These are phyloP conservation scores for Pholiota molesta DNA, from an alignment of 768 basidiomycete species.

Conservation along the genomic window DNA sequence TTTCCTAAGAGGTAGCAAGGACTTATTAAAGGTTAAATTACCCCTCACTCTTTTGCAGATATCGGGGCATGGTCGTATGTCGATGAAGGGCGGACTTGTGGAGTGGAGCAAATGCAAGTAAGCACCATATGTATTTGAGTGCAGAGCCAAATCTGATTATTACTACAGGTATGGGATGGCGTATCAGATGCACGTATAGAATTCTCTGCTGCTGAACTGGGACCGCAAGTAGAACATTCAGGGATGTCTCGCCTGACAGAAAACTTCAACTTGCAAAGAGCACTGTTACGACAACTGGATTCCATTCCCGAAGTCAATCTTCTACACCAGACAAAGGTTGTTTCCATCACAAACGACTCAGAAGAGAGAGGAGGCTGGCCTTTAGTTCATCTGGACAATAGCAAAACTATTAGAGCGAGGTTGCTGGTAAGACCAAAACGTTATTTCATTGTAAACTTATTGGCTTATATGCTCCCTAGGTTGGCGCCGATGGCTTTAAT, in stretches of 20 bases:
- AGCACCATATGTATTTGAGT: slow-evolving; percentile 14
- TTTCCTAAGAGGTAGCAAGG: slow-evolving; percentile 62
- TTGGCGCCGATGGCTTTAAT: slow-evolving; percentile 95
- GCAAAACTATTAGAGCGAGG: slow-evolving; percentile 65
- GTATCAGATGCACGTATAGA: slow-evolving; percentile 77
- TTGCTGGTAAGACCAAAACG: slow-evolving; percentile 59
- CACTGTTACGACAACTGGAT: slow-evolving; percentile 68
- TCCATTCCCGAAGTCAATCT: slow-evolving; percentile 57
- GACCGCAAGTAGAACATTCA: slow-evolving; percentile 26
- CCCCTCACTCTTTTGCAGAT: slow-evolving; percentile 41
- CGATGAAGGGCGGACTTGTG: slow-evolving; percentile 64
- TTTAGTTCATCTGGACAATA: slow-evolving; percentile 72
- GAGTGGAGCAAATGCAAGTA: slow-evolving; percentile 87
- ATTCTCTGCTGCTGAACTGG: slow-evolving; percentile 62
- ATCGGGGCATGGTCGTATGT: slow-evolving; percentile 87
- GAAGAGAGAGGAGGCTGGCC: slow-evolving; percentile 75
- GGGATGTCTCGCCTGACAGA: slow-evolving; percentile 88
- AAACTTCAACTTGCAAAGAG: slow-evolving; percentile 91
- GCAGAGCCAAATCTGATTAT: neutral
- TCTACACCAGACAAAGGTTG: slow-evolving; percentile 75
- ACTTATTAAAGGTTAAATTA: neutral
- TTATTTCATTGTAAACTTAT: neutral
- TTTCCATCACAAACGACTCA: slow-evolving; percentile 60
- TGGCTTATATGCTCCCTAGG: slow-evolving; percentile 41
- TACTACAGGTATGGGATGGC: slow-evolving; percentile 86